Evolutionary conservation across 129 eudicot species (phyloP), one percentile per base, ranked within the genome.

Genomic region (Calendula officinalis): DNA sequence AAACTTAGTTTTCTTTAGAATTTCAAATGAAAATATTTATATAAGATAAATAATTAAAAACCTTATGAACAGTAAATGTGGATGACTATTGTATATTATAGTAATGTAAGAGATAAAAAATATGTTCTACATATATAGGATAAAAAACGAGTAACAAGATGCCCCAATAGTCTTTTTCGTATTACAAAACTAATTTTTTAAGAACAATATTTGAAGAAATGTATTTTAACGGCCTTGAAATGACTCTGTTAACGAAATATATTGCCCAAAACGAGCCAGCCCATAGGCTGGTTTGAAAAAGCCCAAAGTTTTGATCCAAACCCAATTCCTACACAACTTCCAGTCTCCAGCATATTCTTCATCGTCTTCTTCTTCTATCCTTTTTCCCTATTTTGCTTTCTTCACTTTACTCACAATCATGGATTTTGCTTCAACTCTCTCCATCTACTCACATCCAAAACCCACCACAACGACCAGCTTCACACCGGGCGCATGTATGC

Each of bases 361-460:
- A 40, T 73, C 76, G 5, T 56, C 44, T 22, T 60, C 39, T 12
- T 32, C 41, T 16, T 22, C 63, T 68, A 55, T 66, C 13, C 63
- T 22, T n/a, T 13, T 4, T 11, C 34, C 40, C 42, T 0, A 51
- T 14, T 53, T 51, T 22, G 41, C 72, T 67, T 55, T 40, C 40
- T 63, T 15, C 2, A 13, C 55, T 58, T 56, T 43, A 58, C 69
- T 48, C 57, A 52, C 57, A 35, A 30, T 66, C 56, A 77, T 84
- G 86, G 81, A 72, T 35, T 80, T 69, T 36, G 49, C 86, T 73
- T 69, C 85, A 14, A 44, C 81, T 65, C 77, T 78, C 74, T 74
- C 91, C 14, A 65, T 60, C 13, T 71, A 46, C 75, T 67, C 83
- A 59, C 79, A 66, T 48, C 83, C 83, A 6, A 81, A 76, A 75